Conservation (phyloP, 306 rosid genomes). For the Amphicarpaea edgeworthii region DNA sequence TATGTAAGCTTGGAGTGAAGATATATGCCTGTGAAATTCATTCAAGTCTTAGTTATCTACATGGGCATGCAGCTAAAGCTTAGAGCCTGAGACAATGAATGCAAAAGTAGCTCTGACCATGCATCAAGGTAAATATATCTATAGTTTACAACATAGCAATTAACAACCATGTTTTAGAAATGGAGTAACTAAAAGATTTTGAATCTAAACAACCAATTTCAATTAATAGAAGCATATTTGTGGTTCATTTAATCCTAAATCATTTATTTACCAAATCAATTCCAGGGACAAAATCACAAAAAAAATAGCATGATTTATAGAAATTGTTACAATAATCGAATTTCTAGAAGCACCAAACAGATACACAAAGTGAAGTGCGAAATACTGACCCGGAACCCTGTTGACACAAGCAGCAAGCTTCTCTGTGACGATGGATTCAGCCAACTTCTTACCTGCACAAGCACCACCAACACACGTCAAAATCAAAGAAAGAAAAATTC, state of each 20-base stretch:
- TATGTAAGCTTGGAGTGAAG: background rate
- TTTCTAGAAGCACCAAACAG: background rate
- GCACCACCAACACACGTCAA: constrained; percentile 1
- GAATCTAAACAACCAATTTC: background rate
- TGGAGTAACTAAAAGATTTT: background rate
- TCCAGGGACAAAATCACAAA: background rate
- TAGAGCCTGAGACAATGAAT: too few species aligned
- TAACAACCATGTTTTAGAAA: background rate
- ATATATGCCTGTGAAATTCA: background rate
- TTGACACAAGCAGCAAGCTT: constrained; percentile 98
- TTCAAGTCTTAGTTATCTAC: constrained; percentile 5
- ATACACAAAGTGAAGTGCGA: background rate
- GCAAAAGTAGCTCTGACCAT: constrained; percentile 22
- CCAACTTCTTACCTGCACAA: constrained; percentile 83
- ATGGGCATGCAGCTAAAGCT: too few species aligned
- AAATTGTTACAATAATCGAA: background rate
- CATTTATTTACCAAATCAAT: background rate
- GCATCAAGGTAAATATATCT: constrained; percentile 1
- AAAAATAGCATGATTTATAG: background rate
- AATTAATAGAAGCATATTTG: constrained; percentile 7
- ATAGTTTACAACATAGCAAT: background rate
- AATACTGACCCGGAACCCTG: constrained; percentile 76
- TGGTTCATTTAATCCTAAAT: too few species aligned
- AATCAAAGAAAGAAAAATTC: background rate
- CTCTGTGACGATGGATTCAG: constrained; percentile 84